phyloP scores from a whole-genome alignment of 768 basidiomycete genomes.

The Symmetrospora coprosmae region DNA sequence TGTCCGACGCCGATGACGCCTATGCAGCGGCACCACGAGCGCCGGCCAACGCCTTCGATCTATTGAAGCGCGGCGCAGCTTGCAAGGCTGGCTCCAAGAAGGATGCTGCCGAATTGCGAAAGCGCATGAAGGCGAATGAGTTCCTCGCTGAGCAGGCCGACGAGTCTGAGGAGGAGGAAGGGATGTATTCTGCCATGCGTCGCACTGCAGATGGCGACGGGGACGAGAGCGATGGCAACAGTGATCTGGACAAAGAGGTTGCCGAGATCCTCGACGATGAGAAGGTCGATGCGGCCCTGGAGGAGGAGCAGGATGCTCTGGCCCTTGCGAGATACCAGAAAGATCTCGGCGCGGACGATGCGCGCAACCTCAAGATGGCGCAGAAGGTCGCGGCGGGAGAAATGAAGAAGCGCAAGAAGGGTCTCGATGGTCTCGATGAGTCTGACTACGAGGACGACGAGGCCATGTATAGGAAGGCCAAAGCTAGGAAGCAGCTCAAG shows the following conservation, averaged over 20 bases:
- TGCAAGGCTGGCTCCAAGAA: not conserved
- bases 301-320: not conserved
- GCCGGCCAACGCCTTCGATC: not conserved
- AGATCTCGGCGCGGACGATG: not conserved
- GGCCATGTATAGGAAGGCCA: not conserved
- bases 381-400: conserved; percentile 12
- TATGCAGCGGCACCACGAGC: not conserved
- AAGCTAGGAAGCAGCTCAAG: conserved; percentile 1
- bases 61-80: not conserved
- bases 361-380: not conserved
- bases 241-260: conserved; percentile 2
- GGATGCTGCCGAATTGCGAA: too few species aligned
- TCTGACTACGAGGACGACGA: conserved; percentile 17
- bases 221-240: conserved; percentile 5
- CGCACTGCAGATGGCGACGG: not conserved
- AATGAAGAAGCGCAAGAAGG: not conserved
- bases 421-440: not conserved
- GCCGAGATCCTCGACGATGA: conserved; percentile 14
- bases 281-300: conserved; percentile 1
- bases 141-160: conserved; percentile 20
- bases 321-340: not conserved
- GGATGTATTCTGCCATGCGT: not conserved
- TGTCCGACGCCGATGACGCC: not conserved
- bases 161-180: conserved; percentile 13
- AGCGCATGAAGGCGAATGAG: conserved; percentile 11